Evolutionary conservation across 768 basidiomycete species (phyloP), one percentile per base, ranked within the genome.

Genomic region (Boletales sp.): DNA sequence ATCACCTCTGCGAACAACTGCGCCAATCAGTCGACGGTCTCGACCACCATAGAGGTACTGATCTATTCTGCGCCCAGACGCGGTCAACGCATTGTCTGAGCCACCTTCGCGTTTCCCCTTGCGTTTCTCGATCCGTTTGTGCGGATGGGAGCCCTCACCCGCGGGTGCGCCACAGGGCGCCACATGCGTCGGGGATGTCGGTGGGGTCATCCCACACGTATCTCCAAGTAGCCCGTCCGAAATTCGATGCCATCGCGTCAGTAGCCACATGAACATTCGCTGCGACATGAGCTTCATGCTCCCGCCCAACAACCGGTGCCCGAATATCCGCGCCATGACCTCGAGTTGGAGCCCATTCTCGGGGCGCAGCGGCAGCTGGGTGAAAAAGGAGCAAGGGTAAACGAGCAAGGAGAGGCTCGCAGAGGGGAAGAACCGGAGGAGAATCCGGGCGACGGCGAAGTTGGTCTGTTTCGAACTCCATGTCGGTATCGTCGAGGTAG

Each of bases 351-450:
- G 57, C 1, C 73, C 71, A 51, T 81, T 81, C 39, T 76, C 76
- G 1, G 77, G 73, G 47, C 72, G 76, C 7, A 78, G 65, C 3
- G 76, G 79, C 0, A 80, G 60, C 54, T 81, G 79, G 1, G 75
- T 74, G 57, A 80, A 77, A 60, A 80, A 78, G 6, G 69, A 68
- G 46, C 72, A 66, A 32, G 79, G 68, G 56, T 79, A 77, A 34
- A 67, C 58, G 42, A 80, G 66, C 4, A 79, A 63, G 32, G 70
- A 70, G 51, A 76, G 67, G 46, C 70, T 63, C 12, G 66, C 55
- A 2, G 65, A 64, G 2, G 78, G 75, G 6, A 81, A 70, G 40
- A 82, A 70, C 8, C 75, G 75, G n/a, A 82, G 70, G 44, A 82
- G 59, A 55, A 75, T 66, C 48, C 76, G 76, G 13, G 78, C 78